These are phyloP conservation scores for Serendipita sp. DNA, from an alignment of 768 basidiomycete species.

Conservation along the genomic window DNA sequence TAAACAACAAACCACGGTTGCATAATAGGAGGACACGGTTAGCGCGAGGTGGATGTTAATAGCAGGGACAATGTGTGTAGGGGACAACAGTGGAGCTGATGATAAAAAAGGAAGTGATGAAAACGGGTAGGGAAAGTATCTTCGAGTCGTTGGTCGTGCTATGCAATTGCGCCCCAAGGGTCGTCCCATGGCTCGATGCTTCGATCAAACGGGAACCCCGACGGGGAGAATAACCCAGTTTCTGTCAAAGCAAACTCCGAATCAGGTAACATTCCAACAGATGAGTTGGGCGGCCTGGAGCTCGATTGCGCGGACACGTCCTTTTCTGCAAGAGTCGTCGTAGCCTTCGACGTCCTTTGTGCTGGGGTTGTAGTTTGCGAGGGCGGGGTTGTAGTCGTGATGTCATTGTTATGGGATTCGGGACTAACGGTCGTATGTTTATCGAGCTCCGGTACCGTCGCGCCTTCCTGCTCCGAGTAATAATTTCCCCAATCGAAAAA, in stretches of 20 bases:
- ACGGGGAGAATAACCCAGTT: not conserved
- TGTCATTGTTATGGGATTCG: not conserved
- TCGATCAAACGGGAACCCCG: not conserved
- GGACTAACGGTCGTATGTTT: conserved; percentile 1
- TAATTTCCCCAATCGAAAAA: conserved; percentile 3
- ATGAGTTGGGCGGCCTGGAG: no score
- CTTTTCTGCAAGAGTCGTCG: not conserved
- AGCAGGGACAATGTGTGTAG: not conserved
- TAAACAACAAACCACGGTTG: conserved; percentile 3
- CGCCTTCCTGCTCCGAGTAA: not conserved
- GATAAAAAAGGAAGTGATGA: no score
- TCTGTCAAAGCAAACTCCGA: not conserved
- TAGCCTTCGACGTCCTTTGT: not conserved
- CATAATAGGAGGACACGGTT: not conserved
- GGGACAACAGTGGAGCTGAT: not conserved
- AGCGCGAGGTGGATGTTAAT: not conserved
- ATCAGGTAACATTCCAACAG: not conserved
- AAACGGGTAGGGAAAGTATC: not conserved
- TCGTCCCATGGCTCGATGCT: not conserved
- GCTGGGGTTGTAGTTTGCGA: not conserved
- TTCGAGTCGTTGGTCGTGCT: not conserved
- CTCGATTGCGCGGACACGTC: no score
- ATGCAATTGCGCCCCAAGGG: conserved; percentile 2
- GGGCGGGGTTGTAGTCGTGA: not conserved
- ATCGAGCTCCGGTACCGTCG: not conserved